A percentile compares a stretch with the other conserved stretches of the same genome.
Conservation (phyloP, 176 grass and related monocot species). For the Elymus sibiricus region DNA sequence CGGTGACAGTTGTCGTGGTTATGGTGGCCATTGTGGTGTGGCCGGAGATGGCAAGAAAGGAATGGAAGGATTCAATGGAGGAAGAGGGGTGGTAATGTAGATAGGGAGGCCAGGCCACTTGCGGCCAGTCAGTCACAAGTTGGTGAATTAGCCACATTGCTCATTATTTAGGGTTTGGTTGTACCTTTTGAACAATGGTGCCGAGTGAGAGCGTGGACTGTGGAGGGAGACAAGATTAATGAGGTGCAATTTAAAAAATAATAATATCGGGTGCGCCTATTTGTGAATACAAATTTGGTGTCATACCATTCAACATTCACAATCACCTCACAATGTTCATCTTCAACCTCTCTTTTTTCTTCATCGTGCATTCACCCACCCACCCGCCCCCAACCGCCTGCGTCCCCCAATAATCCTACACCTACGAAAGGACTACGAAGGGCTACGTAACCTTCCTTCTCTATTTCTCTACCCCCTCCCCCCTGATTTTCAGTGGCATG, state of each 20-base stretch:
- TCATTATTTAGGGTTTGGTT: slow-evolving; percentile 24
- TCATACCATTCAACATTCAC: no score
- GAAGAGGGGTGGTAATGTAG: slow-evolving; percentile 28
- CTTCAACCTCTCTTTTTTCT: no score
- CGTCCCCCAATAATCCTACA: no score
- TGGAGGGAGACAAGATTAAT: background rate
- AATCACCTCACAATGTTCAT: no score
- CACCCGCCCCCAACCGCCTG: no score
- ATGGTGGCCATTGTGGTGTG: slow-evolving; percentile 37
- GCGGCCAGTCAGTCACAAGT: background rate
- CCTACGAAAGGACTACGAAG: no score
- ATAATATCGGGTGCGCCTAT: no score
- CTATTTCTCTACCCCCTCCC: no score
- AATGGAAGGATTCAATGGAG: background rate
- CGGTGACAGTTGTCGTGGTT: slow-evolving; percentile 29
- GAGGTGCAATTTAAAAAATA: background rate
- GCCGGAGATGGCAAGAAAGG: slow-evolving; percentile 9
- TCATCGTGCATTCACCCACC: no score
- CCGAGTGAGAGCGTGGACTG: background rate
- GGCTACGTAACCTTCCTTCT: no score
- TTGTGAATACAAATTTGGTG: no score
- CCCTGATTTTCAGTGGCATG: no score
- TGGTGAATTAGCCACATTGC: background rate
- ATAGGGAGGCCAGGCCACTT: slow-evolving; percentile 7
- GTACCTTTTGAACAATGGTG: background rate